phyloP scores from a whole-genome alignment of 148 eudicot species.

The Persicaria maculosa region DNA sequence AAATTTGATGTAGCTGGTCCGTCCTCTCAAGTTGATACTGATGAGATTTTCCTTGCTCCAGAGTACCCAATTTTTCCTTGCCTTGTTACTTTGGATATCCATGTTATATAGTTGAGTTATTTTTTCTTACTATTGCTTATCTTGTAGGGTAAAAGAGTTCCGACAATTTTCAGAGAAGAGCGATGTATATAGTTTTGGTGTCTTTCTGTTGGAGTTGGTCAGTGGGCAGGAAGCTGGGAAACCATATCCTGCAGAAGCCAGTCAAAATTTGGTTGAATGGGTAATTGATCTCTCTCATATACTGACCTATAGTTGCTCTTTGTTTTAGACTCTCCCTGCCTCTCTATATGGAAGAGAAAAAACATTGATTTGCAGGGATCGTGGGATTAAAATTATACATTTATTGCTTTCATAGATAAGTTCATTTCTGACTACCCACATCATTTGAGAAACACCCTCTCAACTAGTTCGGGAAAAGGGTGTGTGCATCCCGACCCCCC shows the following conservation, averaged over 20 bases:
- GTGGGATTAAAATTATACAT: too few species aligned
- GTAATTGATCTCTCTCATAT: slow-evolving; percentile 27
- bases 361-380: too few species aligned
- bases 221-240: slow-evolving; percentile 73
- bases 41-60: slow-evolving; percentile 84
- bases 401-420: neutral
- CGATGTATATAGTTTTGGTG: slow-evolving; percentile 78
- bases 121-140: neutral
- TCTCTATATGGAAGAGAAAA: neutral
- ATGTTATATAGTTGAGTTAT: neutral
- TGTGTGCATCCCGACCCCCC: too few species aligned
- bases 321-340: too few species aligned
- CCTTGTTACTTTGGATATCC: neutral
- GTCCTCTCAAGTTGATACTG: slow-evolving; percentile 62
- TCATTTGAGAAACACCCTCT: too few species aligned
- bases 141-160: slow-evolving; percentile 81
- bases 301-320: neutral
- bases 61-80: slow-evolving; percentile 40
- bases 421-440: neutral
- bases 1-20: slow-evolving; percentile 68
- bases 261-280: slow-evolving; percentile 70
- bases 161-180: slow-evolving; percentile 83
- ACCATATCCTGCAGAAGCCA: slow-evolving; percentile 40
- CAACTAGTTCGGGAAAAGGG: too few species aligned
- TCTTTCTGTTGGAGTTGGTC: slow-evolving; percentile 86